Evolutionary conservation across 306 rosid genomes (phyloP).

Genomic region (barrel medic (Medicago truncatula)): DNA sequence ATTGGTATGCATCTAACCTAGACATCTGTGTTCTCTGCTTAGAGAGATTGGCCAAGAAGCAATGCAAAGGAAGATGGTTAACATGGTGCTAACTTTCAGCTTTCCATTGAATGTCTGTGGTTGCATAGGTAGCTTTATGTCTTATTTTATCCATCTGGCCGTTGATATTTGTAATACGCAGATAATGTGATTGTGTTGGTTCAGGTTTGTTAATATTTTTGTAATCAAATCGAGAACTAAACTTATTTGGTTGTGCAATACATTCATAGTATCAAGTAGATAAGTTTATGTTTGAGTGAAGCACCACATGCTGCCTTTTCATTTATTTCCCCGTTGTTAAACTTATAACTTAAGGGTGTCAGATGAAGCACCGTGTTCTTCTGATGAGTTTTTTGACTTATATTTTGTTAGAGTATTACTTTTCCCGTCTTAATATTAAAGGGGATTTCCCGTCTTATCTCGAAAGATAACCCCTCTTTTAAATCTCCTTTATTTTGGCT

Average conservation of each 20-base stretch:
- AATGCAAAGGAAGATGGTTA: constrained; percentile 59
- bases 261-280: constrained; percentile 52
- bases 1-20: constrained; percentile 83
- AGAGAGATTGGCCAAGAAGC: constrained; percentile 63
- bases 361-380: too few species aligned
- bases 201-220: constrained; percentile 88
- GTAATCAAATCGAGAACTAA: constrained; percentile 65
- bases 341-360: too few species aligned
- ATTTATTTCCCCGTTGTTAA: background rate
- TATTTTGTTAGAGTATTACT: too few species aligned
- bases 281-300: constrained; percentile 45
- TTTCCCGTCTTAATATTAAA: too few species aligned
- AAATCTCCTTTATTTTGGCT: too few species aligned
- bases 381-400: too few species aligned
- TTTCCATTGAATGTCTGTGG: constrained; percentile 73
- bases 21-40: constrained; percentile 69
- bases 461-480: too few species aligned
- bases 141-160: constrained; percentile 45
- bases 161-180: constrained; percentile 81
- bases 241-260: constrained; percentile 62
- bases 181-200: constrained; percentile 81
- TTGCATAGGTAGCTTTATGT: constrained; percentile 79
- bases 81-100: constrained; percentile 86
- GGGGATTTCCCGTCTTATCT: too few species aligned
- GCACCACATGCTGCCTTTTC: constrained; percentile 24